phyloP scores from a whole-genome alignment of 306 rosid genomes.

The Malus orientalis region DNA sequence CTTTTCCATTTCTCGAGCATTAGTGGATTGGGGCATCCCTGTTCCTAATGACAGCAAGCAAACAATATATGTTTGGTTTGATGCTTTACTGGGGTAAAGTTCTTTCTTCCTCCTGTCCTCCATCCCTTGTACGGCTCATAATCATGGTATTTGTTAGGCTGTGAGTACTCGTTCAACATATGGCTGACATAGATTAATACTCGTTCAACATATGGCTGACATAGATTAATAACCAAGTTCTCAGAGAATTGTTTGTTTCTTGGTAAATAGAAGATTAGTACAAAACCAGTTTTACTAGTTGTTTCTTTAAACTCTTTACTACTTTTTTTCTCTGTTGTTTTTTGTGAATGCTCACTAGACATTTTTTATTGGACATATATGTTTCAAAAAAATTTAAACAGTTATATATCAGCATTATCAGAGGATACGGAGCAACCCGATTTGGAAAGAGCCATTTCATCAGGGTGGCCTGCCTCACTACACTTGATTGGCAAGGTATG shows the following conservation, averaged over 20 bases:
- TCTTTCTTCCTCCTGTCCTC: neutral
- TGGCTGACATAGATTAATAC: constrained; percentile 7
- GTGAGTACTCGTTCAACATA: neutral
- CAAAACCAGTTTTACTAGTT: neutral
- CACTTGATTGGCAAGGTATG: constrained; percentile 96
- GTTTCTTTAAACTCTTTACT: neutral
- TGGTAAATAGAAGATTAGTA: neutral
- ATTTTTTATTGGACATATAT: neutral
- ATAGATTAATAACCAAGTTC: neutral
- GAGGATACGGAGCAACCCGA: constrained; percentile 49
- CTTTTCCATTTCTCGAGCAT: constrained; percentile 92
- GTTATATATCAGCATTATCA: constrained; percentile 87
- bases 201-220: constrained; percentile 8
- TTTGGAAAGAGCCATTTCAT: constrained; percentile 58
- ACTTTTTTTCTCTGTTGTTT: neutral
- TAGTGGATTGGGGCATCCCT: constrained; percentile 97
- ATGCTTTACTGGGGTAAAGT: constrained; percentile 88
- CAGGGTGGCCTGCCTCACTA: constrained; percentile 85
- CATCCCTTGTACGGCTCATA: neutral
- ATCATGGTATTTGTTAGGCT: neutral
- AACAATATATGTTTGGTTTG: constrained; percentile 97
- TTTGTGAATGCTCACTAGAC: neutral
- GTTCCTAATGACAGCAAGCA: constrained; percentile 82
- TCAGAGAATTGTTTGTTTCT: constrained; percentile 6
- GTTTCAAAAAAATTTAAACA: constrained; percentile 15